Evolutionary conservation across 495 filamentous ascomycete species (phyloP).

Genomic region (Penicillium subrubescens): DNA sequence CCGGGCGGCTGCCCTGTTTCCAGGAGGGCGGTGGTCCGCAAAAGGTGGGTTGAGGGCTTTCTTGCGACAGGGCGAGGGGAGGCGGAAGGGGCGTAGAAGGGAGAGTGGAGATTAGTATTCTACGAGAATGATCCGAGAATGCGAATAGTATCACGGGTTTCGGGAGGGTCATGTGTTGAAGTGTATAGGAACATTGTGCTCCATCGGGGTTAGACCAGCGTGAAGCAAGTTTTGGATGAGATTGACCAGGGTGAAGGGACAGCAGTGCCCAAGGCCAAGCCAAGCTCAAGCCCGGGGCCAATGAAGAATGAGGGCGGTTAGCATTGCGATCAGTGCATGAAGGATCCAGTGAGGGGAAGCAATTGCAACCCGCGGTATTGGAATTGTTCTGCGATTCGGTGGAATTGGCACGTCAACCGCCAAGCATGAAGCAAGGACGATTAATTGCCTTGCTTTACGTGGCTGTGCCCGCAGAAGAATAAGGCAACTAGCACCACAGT

Average conservation of each 20-base stretch:
- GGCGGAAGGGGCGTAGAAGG: neutral
- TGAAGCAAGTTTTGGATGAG: neutral
- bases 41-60: neutral
- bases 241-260: neutral
- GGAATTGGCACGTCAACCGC: neutral
- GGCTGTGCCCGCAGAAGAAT: neutral
- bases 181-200: neutral
- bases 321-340: neutral
- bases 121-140: neutral
- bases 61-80: neutral
- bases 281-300: neutral
- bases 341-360: neutral
- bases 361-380: neutral
- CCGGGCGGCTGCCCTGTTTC: neutral
- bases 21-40: neutral
- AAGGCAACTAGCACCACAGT: neutral
- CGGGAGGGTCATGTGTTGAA: neutral
- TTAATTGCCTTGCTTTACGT: neutral
- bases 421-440: neutral
- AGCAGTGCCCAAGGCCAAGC: neutral
- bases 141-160: neutral
- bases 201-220: neutral
- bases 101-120: slow-evolving; percentile 3
- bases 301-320: neutral
- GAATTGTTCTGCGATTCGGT: neutral